These are phyloP conservation scores for Lepidium aucheri DNA, from an alignment of 345 rosid genomes.

Conservation along the genomic window DNA sequence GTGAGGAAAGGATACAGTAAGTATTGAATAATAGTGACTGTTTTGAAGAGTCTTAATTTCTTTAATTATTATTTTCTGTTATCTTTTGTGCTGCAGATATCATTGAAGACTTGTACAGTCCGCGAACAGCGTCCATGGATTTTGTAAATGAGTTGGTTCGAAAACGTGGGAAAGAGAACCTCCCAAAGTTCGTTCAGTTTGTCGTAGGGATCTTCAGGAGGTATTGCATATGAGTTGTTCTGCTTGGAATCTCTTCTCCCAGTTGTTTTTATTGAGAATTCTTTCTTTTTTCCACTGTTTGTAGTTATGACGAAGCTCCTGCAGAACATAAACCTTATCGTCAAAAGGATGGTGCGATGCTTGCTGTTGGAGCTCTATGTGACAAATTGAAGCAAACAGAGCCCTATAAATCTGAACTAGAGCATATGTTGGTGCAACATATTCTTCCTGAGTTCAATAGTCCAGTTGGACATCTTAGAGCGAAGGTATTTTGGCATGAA, in stretches of 20 bases:
- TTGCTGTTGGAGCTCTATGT: conserved; percentile 97
- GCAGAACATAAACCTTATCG: conserved; percentile 68
- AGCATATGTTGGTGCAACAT: conserved; percentile 84
- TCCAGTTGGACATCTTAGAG: conserved; percentile 89
- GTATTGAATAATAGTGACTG: conserved; percentile 17
- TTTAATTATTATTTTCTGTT: not conserved
- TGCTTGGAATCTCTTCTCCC: conserved; percentile 3
- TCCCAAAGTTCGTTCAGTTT: conserved; percentile 83
- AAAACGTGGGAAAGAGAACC: conserved; percentile 90
- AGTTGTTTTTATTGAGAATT: conserved; percentile 1
- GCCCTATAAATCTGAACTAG: conserved; percentile 85
- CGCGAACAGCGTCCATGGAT: conserved; percentile 95
- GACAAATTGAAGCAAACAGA: conserved; percentile 94
- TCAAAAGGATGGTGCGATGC: conserved; percentile 97
- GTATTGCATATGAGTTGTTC: conserved; percentile 33
- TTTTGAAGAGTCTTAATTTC: not conserved
- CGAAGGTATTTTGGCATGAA: conserved; percentile 48
- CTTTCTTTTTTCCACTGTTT: conserved; percentile 6
- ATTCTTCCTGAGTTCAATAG: conserved; percentile 86
- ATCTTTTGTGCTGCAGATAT: conserved; percentile 55
- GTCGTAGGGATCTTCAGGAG: conserved; percentile 71
- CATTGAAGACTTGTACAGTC: conserved; percentile 98
- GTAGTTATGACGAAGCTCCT: conserved; percentile 76
- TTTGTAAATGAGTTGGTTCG: conserved; percentile 94
- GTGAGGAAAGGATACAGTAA: conserved; percentile 99